These are phyloP conservation scores for Candida glucosophila DNA, from an alignment of 1,139 yeast species.

Conservation along the genomic window DNA sequence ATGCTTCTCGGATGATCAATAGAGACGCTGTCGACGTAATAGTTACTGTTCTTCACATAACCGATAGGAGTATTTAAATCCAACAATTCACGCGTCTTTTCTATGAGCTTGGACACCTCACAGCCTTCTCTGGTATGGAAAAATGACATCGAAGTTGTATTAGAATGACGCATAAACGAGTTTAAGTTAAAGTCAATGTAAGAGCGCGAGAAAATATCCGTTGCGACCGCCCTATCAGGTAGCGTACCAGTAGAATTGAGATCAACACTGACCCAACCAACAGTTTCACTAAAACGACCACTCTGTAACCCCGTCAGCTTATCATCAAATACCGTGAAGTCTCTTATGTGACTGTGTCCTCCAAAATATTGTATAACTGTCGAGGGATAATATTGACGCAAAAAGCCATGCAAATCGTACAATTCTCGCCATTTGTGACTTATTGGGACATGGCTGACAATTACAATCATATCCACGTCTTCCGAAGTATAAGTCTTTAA, in stretches of 20 bases:
- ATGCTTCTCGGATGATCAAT: slow-evolving; percentile 52
- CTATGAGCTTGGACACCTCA: slow-evolving; percentile 37
- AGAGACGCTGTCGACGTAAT: slow-evolving; percentile 64
- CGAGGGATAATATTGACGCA: slow-evolving; percentile 53
- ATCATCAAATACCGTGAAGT: slow-evolving; percentile 61
- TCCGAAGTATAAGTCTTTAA: slow-evolving; percentile 31
- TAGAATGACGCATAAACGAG: slow-evolving; percentile 61
- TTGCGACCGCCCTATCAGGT: slow-evolving; percentile 3
- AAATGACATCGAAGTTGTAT: slow-evolving; percentile 14
- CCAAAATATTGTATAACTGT: slow-evolving; percentile 80
- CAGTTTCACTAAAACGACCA: slow-evolving; percentile 88
- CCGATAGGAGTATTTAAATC: slow-evolving; percentile 55
- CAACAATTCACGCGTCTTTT: slow-evolving; percentile 36
- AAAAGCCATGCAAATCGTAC: slow-evolving; percentile 36
- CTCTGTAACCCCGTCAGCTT: slow-evolving; percentile 74
- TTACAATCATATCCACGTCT: slow-evolving; percentile 54
- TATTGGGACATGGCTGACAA: slow-evolving; percentile 80
- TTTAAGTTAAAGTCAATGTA: slow-evolving; percentile 75
- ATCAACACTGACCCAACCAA: slow-evolving; percentile 73
- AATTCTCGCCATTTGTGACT: slow-evolving; percentile 49
- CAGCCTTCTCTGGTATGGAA: slow-evolving; percentile 46
- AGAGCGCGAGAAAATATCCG: slow-evolving; percentile 39
- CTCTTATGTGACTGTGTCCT: slow-evolving; percentile 91
- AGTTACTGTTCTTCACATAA: slow-evolving; percentile 44
- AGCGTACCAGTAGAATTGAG: slow-evolving; percentile 5